These are phyloP conservation scores for Pseudocercospora fuligena DNA, from an alignment of 2,329 filamentous ascomycete genomes.

Conservation along the genomic window DNA sequence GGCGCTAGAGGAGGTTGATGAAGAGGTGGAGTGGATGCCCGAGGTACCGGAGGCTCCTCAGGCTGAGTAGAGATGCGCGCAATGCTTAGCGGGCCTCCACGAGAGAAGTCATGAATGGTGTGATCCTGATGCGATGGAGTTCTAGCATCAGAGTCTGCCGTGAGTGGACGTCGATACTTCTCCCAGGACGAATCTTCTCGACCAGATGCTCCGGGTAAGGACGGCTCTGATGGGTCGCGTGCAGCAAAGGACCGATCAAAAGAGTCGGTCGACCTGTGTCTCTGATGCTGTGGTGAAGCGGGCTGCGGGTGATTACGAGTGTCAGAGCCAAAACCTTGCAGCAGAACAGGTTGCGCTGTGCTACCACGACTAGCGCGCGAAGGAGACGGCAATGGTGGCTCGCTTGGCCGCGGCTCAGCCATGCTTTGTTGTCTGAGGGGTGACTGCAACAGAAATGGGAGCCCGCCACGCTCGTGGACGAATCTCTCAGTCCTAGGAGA, in stretches of 20 bases:
- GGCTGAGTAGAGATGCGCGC: slow-evolving; percentile 21
- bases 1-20: background rate
- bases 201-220: slow-evolving; percentile 11
- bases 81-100: slow-evolving; percentile 25
- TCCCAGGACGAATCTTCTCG: slow-evolving; percentile 22
- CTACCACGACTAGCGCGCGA: slow-evolving; percentile 1
- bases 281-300: slow-evolving; percentile 11
- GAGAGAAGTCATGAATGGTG: slow-evolving; percentile 25
- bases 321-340: background rate
- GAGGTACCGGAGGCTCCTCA: background rate
- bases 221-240: slow-evolving; percentile 12
- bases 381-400: slow-evolving; percentile 16
- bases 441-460: slow-evolving; percentile 13
- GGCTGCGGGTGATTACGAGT: background rate
- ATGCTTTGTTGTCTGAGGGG: background rate
- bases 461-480: slow-evolving; percentile 9
- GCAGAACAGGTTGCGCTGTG: background rate
- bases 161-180: slow-evolving; percentile 22
- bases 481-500: slow-evolving; percentile 9
- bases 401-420: slow-evolving; percentile 8
- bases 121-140: slow-evolving; percentile 10
- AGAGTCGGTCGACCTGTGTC: slow-evolving; percentile 9
- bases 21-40: background rate
- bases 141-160: slow-evolving; percentile 15
- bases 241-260: slow-evolving; percentile 7